phyloP scores from a whole-genome alignment of 164 flowering plant species.

The Taxillus chinensis region DNA sequence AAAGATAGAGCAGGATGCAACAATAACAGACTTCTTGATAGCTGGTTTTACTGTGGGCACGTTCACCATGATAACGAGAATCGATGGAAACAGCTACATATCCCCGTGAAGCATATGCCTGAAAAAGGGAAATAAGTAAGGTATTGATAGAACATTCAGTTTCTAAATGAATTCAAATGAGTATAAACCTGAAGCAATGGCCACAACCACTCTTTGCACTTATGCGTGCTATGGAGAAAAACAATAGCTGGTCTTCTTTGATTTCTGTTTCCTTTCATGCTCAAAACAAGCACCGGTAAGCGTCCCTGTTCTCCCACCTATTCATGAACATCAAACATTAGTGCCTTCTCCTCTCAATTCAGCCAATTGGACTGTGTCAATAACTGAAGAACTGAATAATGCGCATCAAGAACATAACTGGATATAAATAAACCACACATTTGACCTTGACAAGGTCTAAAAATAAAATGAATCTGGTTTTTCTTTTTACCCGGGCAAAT shows the following conservation, averaged over 20 bases:
- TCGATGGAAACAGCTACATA: slow-evolving; percentile 83
- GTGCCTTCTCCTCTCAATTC: not conserved
- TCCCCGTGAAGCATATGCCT: slow-evolving; percentile 97
- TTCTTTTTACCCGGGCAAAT: no score
- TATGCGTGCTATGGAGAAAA: slow-evolving; percentile 79
- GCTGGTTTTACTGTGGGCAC: slow-evolving; percentile 57
- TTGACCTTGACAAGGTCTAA: not conserved
- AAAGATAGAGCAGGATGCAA: not conserved
- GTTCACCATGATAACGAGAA: slow-evolving; percentile 98
- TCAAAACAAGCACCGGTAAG: slow-evolving; percentile 70
- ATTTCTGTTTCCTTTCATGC: slow-evolving; percentile 37
- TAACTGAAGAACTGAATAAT: not conserved
- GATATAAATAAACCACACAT: not conserved
- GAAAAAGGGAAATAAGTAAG: slow-evolving; percentile 13
- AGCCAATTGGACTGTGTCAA: not conserved
- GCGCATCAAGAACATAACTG: not conserved
- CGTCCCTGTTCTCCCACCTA: slow-evolving; percentile 90
- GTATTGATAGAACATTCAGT: not conserved
- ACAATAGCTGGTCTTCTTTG: slow-evolving; percentile 74
- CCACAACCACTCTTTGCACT: slow-evolving; percentile 86
- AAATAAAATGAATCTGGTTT: no score
- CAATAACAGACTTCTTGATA: slow-evolving; percentile 52
- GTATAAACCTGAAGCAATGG: slow-evolving; percentile 77
- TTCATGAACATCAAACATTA: slow-evolving; percentile 5
- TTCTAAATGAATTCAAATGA: slow-evolving; percentile 1